Percentiles rank a stretch among this genome's conserved stretches.
These are phyloP conservation scores for Fusarium camptoceras DNA, from an alignment of 2,329 filamentous ascomycete genomes.

Conservation along the genomic window DNA sequence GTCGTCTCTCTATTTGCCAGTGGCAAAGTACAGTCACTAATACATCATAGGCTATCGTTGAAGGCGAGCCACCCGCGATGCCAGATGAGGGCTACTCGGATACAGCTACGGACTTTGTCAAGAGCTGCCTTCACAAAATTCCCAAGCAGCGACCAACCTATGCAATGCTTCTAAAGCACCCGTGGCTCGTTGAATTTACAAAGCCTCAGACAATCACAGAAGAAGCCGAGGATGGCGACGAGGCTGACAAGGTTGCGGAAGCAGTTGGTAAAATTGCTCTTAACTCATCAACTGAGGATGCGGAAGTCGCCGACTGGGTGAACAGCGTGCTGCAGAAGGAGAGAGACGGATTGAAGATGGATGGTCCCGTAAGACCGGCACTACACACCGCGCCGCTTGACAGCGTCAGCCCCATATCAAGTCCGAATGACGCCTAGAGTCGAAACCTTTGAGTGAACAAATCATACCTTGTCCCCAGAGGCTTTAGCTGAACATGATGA, in stretches of 20 bases:
- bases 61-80: conserved; percentile 92
- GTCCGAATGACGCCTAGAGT: conserved; percentile 49
- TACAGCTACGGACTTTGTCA: conserved; percentile 86
- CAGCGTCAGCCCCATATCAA: conserved; percentile 68
- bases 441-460: background rate
- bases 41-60: conserved; percentile 84
- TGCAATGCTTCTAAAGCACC: conserved; percentile 86
- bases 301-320: conserved; percentile 91
- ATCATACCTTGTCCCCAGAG: background rate
- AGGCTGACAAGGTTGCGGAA: conserved; percentile 57
- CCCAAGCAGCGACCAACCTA: conserved; percentile 95
- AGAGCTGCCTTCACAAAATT: conserved; percentile 90
- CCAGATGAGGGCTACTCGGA: conserved; percentile 83
- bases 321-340: conserved; percentile 70
- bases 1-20: conserved; percentile 53
- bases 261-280: conserved; percentile 60
- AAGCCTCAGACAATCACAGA: conserved; percentile 81
- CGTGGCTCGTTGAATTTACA: conserved; percentile 83
- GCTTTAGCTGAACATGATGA: background rate
- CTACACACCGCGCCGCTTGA: conserved; percentile 89
- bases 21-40: conserved; percentile 16
- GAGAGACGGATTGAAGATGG: conserved; percentile 63
- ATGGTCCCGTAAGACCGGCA: conserved; percentile 75
- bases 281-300: conserved; percentile 67
- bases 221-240: conserved; percentile 73